Conservation (phyloP, 805 yeast genomes). For the Candida silvicultrix region DNA sequence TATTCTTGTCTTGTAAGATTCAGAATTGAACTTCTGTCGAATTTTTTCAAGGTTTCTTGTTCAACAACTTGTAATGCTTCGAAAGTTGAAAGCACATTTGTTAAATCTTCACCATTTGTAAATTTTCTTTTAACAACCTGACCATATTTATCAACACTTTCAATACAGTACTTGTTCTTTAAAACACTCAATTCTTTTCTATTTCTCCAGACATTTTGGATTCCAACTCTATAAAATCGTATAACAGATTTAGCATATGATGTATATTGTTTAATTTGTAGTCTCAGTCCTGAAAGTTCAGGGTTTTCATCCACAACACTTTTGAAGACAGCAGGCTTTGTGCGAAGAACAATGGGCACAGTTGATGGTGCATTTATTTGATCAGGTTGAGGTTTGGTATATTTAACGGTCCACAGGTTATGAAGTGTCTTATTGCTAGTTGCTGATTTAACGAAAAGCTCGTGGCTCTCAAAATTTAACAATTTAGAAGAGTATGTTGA, state of each 20-base stretch:
- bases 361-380: slow-evolving; percentile 24
- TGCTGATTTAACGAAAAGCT: background rate
- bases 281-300: slow-evolving; percentile 18
- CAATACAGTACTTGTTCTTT: slow-evolving; percentile 21
- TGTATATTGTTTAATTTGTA: slow-evolving; percentile 31
- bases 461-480: background rate
- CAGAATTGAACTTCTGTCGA: slow-evolving; percentile 22
- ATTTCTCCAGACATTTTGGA: slow-evolving; percentile 48
- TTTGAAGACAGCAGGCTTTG: slow-evolving; percentile 21
- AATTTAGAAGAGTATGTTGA: background rate
- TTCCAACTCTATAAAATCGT: slow-evolving; percentile 52
- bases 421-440: background rate
- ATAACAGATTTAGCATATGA: slow-evolving; percentile 40
- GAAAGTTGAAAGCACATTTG: slow-evolving; percentile 30
- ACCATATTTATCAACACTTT: slow-evolving; percentile 15
- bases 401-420: background rate
- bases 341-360: slow-evolving; percentile 24
- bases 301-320: slow-evolving; percentile 21
- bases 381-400: slow-evolving; percentile 5
- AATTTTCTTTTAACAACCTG: slow-evolving; percentile 18
- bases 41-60: slow-evolving; percentile 23
- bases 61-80: slow-evolving; percentile 30
- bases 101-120: slow-evolving; percentile 30
- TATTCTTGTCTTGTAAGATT: slow-evolving; percentile 39
- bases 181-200: slow-evolving; percentile 23